Evolutionary conservation across 208 protist genomes (phyloP), one percentile per base, ranked within the genome.

Genomic region (Crithidia fasciculata): DNA sequence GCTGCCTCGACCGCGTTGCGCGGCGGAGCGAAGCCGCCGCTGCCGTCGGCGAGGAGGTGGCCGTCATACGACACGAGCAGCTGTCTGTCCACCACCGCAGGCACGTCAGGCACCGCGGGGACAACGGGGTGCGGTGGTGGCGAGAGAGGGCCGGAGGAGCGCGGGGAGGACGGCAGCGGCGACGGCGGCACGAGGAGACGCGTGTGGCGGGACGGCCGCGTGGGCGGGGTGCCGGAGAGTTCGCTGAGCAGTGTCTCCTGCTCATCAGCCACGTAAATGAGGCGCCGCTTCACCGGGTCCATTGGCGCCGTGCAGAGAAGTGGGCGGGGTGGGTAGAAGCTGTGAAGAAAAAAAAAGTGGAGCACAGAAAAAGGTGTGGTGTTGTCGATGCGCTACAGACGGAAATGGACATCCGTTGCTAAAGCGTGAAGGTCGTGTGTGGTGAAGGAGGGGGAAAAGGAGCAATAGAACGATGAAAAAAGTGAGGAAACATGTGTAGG

Each of bases 211-310:
- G 90, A 91, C n/a, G 64, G 69, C 7, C 85, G 70, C 49, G 81
- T 76, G 10, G 80, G 81, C 37, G 88, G 84, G 9, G 84, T 86
- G 12, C 86, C 81, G 36, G 81, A 89, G 54, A 92, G 62, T 28
- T 87, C 80, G 12, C 75, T 70, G 43, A 93, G 68, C 5, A 90
- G 58, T 39, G 43, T 28, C 47, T 85, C 83, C 37, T 80, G 82
- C 36, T 95, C 91, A 70, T 95, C 87, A 7, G 88, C 85, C 28
- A 95, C 72, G 58, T 95, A 92, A 10, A 95, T 67, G 15, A 95
- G 75, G 18, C 88, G 82, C 7, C 91, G 78, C 74, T 87, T 93
- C 1, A 82, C 63, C 9, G 79, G 81, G 40, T 82, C 73, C 73
- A 90, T 86, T 9, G 13, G 28, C 28, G 28, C 28, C 28, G 28